Conservation (phyloP, 2,329 filamentous ascomycete genomes). For the Lizonia empirigonia region DNA sequence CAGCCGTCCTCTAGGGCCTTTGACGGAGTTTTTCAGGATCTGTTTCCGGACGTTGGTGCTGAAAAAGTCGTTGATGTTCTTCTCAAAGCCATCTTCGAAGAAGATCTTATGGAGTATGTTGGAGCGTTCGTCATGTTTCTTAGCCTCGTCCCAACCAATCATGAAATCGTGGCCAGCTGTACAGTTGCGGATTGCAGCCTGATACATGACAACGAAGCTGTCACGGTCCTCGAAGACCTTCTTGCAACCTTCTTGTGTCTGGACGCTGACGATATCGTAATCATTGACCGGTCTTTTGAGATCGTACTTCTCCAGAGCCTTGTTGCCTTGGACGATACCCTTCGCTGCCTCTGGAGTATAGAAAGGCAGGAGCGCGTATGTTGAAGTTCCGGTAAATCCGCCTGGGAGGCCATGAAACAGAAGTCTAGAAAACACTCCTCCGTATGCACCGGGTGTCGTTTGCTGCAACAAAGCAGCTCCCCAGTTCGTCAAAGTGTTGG, state of each 20-base stretch:
- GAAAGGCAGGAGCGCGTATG: conserved; percentile 57
- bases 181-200: conserved; percentile 68
- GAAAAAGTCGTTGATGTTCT: conserved; percentile 69
- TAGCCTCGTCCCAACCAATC: conserved; percentile 51
- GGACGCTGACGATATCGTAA: conserved; percentile 53
- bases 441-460: conserved; percentile 51
- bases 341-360: conserved; percentile 57
- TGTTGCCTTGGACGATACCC: conserved; percentile 56
- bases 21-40: conserved; percentile 54
- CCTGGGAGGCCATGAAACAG: conserved; percentile 56
- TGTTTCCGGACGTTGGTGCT: conserved; percentile 55
- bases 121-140: conserved; percentile 47
- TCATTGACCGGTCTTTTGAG: conserved; percentile 50
- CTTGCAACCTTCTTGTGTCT: conserved; percentile 58
- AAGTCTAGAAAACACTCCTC: conserved; percentile 51
- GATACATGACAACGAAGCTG: conserved; percentile 55
- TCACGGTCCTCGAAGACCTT: conserved; percentile 57
- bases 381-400: conserved; percentile 56
- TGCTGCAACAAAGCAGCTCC: conserved; percentile 54
- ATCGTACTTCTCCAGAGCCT: conserved; percentile 55
- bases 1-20: conserved; percentile 52
- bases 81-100: conserved; percentile 66
- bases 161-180: conserved; percentile 62
- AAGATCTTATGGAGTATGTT: conserved; percentile 56
- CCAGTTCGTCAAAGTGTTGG: conserved; percentile 53